Evolutionary conservation across 805 yeast species (phyloP).

Genomic region (Ascoidea rubescens): DNA sequence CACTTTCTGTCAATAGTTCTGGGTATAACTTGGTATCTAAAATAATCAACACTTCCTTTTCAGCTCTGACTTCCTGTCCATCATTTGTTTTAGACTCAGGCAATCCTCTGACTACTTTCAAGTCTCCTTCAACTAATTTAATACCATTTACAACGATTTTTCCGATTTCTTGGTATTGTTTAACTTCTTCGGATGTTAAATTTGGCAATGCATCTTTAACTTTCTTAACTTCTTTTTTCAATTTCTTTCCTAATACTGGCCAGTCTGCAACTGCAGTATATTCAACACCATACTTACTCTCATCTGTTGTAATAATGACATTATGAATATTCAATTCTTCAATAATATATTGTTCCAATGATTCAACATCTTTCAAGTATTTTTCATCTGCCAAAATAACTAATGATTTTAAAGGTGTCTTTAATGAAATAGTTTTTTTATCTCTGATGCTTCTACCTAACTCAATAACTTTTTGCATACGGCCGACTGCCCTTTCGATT

Average conservation of each 20-base stretch:
- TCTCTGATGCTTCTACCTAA: slow-evolving; percentile 95
- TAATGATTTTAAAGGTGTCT: slow-evolving; percentile 84
- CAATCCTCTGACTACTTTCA: slow-evolving; percentile 79
- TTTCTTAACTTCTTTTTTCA: slow-evolving; percentile 84
- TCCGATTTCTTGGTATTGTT: slow-evolving; percentile 57
- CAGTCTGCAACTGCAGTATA: slow-evolving; percentile 96
- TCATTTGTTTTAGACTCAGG: slow-evolving; percentile 49
- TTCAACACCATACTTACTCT: slow-evolving; percentile 80
- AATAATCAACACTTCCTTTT: slow-evolving; percentile 78
- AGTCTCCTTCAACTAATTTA: slow-evolving; percentile 73
- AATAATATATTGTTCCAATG: slow-evolving; percentile 61
- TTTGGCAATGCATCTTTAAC: slow-evolving; percentile 89
- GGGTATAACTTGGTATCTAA: slow-evolving; percentile 80
- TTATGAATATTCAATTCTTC: slow-evolving; percentile 93
- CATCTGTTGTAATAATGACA: slow-evolving; percentile 77
- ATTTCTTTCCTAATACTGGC: slow-evolving; percentile 96
- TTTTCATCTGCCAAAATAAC: slow-evolving; percentile 65
- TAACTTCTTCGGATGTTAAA: slow-evolving; percentile 73
- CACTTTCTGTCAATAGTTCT: slow-evolving; percentile 84
- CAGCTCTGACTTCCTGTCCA: slow-evolving; percentile 82
- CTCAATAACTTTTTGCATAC: slow-evolving; percentile 97
- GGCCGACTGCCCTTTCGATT: slow-evolving; percentile 76
- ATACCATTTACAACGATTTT: slow-evolving; percentile 81
- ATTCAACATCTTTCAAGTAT: slow-evolving; percentile 66
- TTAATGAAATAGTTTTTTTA: slow-evolving; percentile 83